phyloP scores from a whole-genome alignment of 1,139 yeast species.

The Pichiaceae sp. region DNA sequence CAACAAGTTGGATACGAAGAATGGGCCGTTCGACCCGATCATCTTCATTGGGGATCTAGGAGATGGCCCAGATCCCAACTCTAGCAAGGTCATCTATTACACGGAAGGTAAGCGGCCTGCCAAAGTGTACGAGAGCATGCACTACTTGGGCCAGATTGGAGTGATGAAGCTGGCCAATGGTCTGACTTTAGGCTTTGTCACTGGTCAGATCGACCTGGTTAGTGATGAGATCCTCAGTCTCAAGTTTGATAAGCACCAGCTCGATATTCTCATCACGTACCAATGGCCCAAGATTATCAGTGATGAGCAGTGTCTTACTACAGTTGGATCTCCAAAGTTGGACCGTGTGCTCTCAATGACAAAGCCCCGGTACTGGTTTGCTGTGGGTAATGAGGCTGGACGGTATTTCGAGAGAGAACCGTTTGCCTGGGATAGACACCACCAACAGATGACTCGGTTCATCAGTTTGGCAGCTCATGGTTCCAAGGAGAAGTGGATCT shows the following conservation, averaged over 20 bases:
- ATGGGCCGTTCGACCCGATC: constrained; percentile 58
- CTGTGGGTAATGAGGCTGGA: constrained; percentile 42
- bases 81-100: constrained; percentile 14
- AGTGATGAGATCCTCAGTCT: constrained; percentile 9
- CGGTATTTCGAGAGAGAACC: constrained; percentile 50
- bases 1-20: constrained; percentile 41
- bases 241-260: constrained; percentile 17
- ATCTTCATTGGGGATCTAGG: constrained; percentile 43
- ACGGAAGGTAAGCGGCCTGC: constrained; percentile 11
- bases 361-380: constrained; percentile 61
- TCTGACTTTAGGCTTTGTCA: constrained; percentile 37
- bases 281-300: constrained; percentile 55
- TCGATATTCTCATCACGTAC: constrained; percentile 52
- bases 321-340: constrained; percentile 32
- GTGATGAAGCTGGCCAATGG: constrained; percentile 36
- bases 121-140: constrained; percentile 9
- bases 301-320: constrained; percentile 28
- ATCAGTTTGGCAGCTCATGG: constrained; percentile 57
- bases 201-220: constrained; percentile 19
- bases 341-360: constrained; percentile 36
- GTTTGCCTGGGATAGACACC: constrained; percentile 37
- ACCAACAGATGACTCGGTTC: constrained; percentile 41
- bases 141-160: constrained; percentile 28
- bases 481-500: constrained; percentile 54
- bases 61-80: too few relatives aligned